Percentiles rank a stretch among this genome's conserved stretches.
These are phyloP conservation scores for Dittrichia graveolens DNA, from an alignment of 129 eudicot species.

Conservation along the genomic window DNA sequence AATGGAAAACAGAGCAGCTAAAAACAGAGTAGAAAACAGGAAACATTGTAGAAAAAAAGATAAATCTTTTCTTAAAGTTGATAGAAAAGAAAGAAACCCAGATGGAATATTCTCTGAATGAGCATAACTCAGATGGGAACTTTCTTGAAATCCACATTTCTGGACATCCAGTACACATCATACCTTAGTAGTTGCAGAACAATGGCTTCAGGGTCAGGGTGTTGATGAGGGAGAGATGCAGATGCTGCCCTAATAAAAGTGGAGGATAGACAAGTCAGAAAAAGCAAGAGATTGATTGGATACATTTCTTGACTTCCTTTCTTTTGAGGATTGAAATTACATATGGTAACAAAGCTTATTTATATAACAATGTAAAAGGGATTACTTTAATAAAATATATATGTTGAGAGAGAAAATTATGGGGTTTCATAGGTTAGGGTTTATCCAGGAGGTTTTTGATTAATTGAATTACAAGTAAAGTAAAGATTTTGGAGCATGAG, in stretches of 20 bases:
- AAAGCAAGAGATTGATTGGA: conserved; percentile 28
- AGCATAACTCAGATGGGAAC: conserved; percentile 29
- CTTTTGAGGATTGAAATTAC: conserved; percentile 9
- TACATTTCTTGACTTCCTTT: conserved; percentile 19
- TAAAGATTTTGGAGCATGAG: conserved; percentile 33
- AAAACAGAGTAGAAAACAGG: conserved; percentile 5
- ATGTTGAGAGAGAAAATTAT: neutral
- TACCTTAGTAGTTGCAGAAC: conserved; percentile 79
- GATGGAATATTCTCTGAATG: neutral
- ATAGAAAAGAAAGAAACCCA: conserved; percentile 30
- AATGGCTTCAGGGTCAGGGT: conserved; percentile 83
- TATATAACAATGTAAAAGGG: conserved; percentile 26
- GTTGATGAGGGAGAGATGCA: conserved; percentile 67
- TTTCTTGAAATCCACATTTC: neutral
- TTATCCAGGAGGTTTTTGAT: conserved; percentile 31
- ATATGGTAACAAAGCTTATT: conserved; percentile 24
- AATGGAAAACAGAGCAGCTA: conserved; percentile 1
- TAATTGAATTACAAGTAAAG: conserved; percentile 39
- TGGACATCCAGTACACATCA: neutral
- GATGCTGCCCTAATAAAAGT: neutral
- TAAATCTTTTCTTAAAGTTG: neutral
- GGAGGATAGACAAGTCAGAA: conserved; percentile 17
- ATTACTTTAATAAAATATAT: neutral
- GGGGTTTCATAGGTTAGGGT: conserved; percentile 25
- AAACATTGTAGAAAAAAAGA: neutral